Base-by-base conservation (phyloP, 371 early-diverging fungal species). In the Actinomortierella ambigua region DNA sequence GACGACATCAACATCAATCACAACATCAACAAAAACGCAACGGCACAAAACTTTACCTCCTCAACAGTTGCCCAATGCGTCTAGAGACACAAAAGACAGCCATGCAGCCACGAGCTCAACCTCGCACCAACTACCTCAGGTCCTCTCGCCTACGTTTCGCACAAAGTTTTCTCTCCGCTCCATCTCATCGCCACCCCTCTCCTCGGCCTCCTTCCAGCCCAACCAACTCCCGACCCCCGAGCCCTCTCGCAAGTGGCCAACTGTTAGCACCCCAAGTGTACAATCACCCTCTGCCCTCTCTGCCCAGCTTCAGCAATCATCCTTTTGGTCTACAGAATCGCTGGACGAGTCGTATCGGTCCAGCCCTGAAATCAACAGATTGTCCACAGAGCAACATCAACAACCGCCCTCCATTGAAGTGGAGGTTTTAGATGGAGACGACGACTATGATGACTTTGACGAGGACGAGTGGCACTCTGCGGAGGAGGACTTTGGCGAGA, bases 401-500 rank as follows among this genome's bases (percentile, higher is more conserved):
- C 28, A 24, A 23, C 46, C 3, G 6, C 44, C 13, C 53, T 52
- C 13, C 63, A 50, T 22, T 24, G 67, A 51, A 13, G 55, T 59
- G n/a, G 67, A 73, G 24, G 57, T 47, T 17, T 60, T 63, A 13
- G 58, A 39, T 22, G 49, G 28, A 14, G 67, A 66, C 23, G 2
- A 17, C n/a, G 63, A 66, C 23, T 48, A 18, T 22, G 27, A 62
- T 22, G 73, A 73, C 6, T 63, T 63, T n/a, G 64, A 57, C n/a
- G 64, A 67, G 20, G 73, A 73, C 5, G 59, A 57, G 22, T 73
- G 67, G 66, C 63, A 73, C 40, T 73, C 73, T 34, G 73, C 59
- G 2, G 73, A 73, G 53, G 73, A 73, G 11, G 75, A 73, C 39
- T 73, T 73, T 44, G 75, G 64, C 4, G 75, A 73, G 26, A 73